These are phyloP conservation scores for Backusella mclennaniae DNA, from an alignment of 192 early-diverging fungal species.

Conservation along the genomic window DNA sequence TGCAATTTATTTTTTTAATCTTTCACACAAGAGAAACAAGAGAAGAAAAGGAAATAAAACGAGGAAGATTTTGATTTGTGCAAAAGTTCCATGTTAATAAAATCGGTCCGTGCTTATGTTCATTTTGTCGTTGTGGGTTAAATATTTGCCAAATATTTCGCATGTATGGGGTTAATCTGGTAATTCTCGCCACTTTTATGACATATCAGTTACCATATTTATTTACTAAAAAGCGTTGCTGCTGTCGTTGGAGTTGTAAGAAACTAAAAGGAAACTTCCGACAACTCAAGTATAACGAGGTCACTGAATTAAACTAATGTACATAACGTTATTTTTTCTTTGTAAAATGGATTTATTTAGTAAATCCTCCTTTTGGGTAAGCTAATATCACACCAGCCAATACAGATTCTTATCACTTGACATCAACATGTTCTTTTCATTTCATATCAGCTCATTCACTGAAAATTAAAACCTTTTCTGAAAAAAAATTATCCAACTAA, in stretches of 20 bases:
- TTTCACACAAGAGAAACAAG: neutral
- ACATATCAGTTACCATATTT: too few relatives aligned
- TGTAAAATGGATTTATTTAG: too few relatives aligned
- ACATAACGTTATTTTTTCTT: too few relatives aligned
- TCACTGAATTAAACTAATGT: neutral
- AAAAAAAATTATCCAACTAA: too few relatives aligned
- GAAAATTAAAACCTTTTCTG: too few relatives aligned
- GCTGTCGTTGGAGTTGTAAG: neutral
- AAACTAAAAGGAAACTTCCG: neutral
- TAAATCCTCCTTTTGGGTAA: too few relatives aligned
- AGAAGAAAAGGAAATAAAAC: neutral
- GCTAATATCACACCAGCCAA: too few relatives aligned
- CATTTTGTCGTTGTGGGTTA: neutral
- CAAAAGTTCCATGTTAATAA: neutral
- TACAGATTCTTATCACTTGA: too few relatives aligned
- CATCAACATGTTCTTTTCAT: too few relatives aligned
- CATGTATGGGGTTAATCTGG: neutral
- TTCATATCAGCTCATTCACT: too few relatives aligned
- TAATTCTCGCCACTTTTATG: neutral
- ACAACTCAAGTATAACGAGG: neutral
- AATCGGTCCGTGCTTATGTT: neutral
- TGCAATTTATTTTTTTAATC: neutral
- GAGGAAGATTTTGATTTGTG: neutral
- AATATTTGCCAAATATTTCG: neutral
- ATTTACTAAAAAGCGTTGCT: neutral